Conservation (phyloP, 371 early-diverging fungal species). For the Coemansia sp. region DNA sequence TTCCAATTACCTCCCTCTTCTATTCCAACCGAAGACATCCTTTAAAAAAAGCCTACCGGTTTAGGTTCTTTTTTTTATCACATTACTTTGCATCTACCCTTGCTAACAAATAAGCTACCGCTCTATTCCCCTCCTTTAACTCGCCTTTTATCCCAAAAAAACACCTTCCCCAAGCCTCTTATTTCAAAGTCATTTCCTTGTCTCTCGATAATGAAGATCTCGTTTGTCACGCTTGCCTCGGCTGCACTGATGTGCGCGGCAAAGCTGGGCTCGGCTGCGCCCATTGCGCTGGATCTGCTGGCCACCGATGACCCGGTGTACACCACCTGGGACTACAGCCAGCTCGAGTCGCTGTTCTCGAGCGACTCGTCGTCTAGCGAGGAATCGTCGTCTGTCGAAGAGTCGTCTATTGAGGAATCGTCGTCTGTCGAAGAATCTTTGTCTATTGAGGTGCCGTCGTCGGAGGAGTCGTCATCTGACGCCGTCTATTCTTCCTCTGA, state of each 20-base stretch:
- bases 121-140: background rate
- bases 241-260: background rate
- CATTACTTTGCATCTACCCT: no score
- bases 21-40: no score
- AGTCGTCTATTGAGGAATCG: background rate
- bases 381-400: background rate
- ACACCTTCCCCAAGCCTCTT: background rate
- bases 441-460: background rate
- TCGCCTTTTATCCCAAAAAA: background rate
- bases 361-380: no score
- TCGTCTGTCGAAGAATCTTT: background rate
- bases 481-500: background rate
- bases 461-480: background rate
- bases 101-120: no score
- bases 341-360: constrained; percentile 13
- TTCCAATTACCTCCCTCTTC: no score
- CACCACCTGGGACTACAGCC: constrained; percentile 17
- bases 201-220: background rate
- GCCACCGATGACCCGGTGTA: background rate
- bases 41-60: background rate
- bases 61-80: background rate
- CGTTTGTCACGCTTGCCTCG: background rate
- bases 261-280: background rate
- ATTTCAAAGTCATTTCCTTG: no score
- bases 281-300: background rate